Base-by-base conservation (phyloP, 1,284 basidiomycete species). In the Ustilago cynodontis region DNA sequence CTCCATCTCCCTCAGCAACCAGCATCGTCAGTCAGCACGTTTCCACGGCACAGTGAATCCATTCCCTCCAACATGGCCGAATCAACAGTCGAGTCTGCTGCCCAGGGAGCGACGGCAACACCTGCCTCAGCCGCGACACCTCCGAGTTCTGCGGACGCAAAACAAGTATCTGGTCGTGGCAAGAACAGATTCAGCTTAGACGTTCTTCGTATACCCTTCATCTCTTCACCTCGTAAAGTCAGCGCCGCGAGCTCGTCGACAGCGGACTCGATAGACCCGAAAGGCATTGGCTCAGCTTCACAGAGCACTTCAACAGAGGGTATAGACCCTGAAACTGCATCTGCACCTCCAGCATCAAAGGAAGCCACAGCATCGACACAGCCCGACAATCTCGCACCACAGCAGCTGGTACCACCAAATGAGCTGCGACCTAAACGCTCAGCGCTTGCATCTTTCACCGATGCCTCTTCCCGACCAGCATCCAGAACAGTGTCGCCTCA, bases 171-270 rank as follows among this genome's bases (percentile, higher is more conserved):
- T 0, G 22, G 8, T 16, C 56, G 52, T 16, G 53, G 18, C 2
- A 77, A 71, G 58, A 67, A 64, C n/a, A n/a, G 71, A 10, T 77
- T 77, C 62, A 73, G 75, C 55, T 43, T 73, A n/a, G 58, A 77
- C 28, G 67, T 57, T 5, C 31, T 77, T 3, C 66, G 66, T 6
- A 35, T 73, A 1, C 61, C 71, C 7, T 73, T 77, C 47, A 24
- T 65, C 22, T 49, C 59, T 22, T 65, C 70, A 10, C 70, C 62
- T n/a, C 71, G 70, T 33, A 66, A 69, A 39, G 20, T 47, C 8
- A 37, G 47, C 24, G 16, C 6, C 1, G 33, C 56, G 1, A 37
- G 20, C 37, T n/a, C 14, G 14, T 28, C 29, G 14, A 10, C 50
- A 10, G 35, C 24, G 8, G 49, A 33, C n/a, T 9, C 39, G n/a